Evolutionary conservation across 225 moss, liverwort and hornwort species (phyloP).

Genomic region (Marchantia polymorpha): DNA sequence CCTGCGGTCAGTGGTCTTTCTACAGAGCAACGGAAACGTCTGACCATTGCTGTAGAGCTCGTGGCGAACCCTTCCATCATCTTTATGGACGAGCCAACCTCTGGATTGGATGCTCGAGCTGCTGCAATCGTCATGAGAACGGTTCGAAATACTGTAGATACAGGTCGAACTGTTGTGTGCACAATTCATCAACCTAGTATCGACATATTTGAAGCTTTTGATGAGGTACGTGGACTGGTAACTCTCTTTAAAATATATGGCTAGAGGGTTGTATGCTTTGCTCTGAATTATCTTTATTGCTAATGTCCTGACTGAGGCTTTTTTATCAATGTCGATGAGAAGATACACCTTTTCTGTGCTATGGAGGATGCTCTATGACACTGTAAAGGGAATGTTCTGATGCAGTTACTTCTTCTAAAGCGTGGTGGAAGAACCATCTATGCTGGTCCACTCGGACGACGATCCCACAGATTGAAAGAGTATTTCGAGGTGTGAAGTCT

Average conservation of each 20-base stretch:
- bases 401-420: constrained; percentile 31
- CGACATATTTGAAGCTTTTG: constrained; percentile 49
- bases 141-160: constrained; percentile 42
- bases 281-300: too few species aligned
- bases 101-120: constrained; percentile 43
- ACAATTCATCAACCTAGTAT: constrained; percentile 54
- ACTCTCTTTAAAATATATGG: neutral
- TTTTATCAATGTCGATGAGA: too few species aligned
- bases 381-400: neutral
- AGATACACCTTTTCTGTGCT: too few species aligned
- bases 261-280: constrained; percentile 46
- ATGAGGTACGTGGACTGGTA: constrained; percentile 32
- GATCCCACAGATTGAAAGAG: constrained; percentile 20
- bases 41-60: constrained; percentile 48
- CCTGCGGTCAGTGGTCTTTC: constrained; percentile 43
- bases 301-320: too few species aligned
- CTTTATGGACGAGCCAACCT: constrained; percentile 55
- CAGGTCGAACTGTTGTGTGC: constrained; percentile 47
- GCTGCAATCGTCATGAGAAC: constrained; percentile 48
- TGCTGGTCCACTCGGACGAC: constrained; percentile 32
- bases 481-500: constrained; percentile 27
- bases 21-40: constrained; percentile 44
- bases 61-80: constrained; percentile 50
- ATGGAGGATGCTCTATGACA: too few species aligned
- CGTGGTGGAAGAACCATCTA: constrained; percentile 31